These are phyloP conservation scores for Cladophialophora yegresii DNA, from an alignment of 2,329 filamentous ascomycete genomes.

Conservation along the genomic window DNA sequence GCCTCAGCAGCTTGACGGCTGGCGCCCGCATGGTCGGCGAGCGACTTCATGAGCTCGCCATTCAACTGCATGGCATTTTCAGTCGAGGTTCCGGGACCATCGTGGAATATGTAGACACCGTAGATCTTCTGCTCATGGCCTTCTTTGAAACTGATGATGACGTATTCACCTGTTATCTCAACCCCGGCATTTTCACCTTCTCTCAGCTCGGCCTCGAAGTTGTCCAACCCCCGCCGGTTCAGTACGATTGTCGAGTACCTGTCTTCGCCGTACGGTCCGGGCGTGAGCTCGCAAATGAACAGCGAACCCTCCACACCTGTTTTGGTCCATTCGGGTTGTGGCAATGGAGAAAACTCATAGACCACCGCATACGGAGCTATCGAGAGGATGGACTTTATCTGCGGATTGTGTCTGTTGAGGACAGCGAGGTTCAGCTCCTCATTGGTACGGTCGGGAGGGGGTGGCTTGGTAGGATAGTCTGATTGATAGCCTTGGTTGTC, in stretches of 20 bases:
- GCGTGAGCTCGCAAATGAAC: constrained; percentile 72
- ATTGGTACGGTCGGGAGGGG: constrained; percentile 64
- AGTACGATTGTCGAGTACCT: constrained; percentile 66
- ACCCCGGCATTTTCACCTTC: constrained; percentile 60
- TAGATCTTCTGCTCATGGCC: constrained; percentile 48
- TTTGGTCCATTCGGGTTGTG: constrained; percentile 74
- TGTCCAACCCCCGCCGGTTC: constrained; percentile 70
- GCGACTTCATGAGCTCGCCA: constrained; percentile 54
- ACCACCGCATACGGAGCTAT: constrained; percentile 84
- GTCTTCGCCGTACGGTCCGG: constrained; percentile 50
- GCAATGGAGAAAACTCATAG: constrained; percentile 71
- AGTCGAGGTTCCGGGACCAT: constrained; percentile 58
- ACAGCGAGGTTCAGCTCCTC: constrained; percentile 86
- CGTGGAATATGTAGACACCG: constrained; percentile 67
- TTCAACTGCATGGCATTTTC: constrained; percentile 53
- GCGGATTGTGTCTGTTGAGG: constrained; percentile 75
- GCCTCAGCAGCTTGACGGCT: constrained; percentile 51
- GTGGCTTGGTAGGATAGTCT: constrained; percentile 44
- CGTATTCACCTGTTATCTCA: constrained; percentile 64
- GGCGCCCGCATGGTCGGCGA: constrained; percentile 55
- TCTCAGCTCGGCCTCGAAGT: constrained; percentile 66
- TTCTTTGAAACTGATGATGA: constrained; percentile 56
- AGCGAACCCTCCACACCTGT: constrained; percentile 80
- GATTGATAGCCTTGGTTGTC: constrained; percentile 58
- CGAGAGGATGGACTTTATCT: constrained; percentile 70